Evolutionary conservation across 2,329 filamentous ascomycete genomes (phyloP), one percentile per base, ranked within the genome.

Genomic region (Aureobasidium sp.): DNA sequence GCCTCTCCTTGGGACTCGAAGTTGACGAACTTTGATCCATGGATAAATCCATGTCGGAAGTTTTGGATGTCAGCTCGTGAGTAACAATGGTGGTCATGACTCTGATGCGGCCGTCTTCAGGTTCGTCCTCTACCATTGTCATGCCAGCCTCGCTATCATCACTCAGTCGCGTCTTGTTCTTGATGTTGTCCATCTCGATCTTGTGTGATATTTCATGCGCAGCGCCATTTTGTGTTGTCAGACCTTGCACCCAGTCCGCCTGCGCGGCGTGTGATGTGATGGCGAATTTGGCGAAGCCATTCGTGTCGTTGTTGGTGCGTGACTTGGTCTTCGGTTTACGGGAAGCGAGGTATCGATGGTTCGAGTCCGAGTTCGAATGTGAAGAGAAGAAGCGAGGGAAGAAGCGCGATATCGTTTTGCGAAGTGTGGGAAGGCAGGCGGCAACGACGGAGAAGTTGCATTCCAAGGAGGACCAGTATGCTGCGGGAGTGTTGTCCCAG

Each of bases 201-300:
- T 47, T 37, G 54, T 57, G 43, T 19, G 38, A 35, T 2, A 46
- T 8, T 9, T 31, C 53, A 25, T 13, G 29, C 8, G 55, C 80
- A 8, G 76, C 81, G 29, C 79, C 81, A 75, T 79, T 75, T 27
- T 78, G 62, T 69, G 25, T 13, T 10, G 40, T 9, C 17, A 60
- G 17, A 9, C 29, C 47, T 33, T 60, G 58, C 11, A 38, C 29
- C 58, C 58, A 60, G 15, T 53, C 47, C 2, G 58, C 29, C 10
- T 33, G 21, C 1, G 35, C 58, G 13, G 38, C 37, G 8, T 54
- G 46, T n/a, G 53, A 57, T 40, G 49, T 53, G 21, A 45, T 31
- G 21, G 45, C 23, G 13, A 45, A 60, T 11, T 40, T 49, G 5
- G 50, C 19, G n/a, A 53, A 60, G 37, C 58, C 58, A 10, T 8